Percentiles rank a stretch among this genome's conserved stretches.
Evolutionary conservation across 805 yeast genomes (phyloP).

Genomic region (Blastobotrys parvus): DNA sequence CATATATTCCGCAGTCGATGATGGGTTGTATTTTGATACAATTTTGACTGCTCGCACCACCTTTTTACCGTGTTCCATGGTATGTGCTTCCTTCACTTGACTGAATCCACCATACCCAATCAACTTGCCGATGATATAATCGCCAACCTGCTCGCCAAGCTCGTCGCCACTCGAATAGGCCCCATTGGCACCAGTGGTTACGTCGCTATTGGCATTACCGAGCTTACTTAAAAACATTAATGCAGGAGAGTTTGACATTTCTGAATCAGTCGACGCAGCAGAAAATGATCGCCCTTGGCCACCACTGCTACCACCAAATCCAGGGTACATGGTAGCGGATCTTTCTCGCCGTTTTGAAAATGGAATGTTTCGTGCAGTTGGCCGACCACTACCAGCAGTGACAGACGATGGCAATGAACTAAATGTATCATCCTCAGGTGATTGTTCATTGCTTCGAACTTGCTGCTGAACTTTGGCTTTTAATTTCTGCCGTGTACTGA

Average conservation of each 20-base stretch:
- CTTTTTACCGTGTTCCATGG: slow-evolving; percentile 20
- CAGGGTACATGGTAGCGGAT: slow-evolving; percentile 12
- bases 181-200: slow-evolving; percentile 7
- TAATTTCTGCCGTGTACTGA: slow-evolving; percentile 17
- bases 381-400: slow-evolving; percentile 1
- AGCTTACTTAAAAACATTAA: slow-evolving; percentile 15
- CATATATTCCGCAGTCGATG: slow-evolving; percentile 29
- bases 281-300: slow-evolving; percentile 9
- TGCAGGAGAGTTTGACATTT: slow-evolving; percentile 15
- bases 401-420: slow-evolving; percentile 1
- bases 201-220: slow-evolving; percentile 8
- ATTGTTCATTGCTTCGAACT: background rate
- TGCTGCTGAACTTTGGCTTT: slow-evolving; percentile 9
- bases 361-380: slow-evolving; percentile 6
- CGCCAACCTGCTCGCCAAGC: slow-evolving; percentile 54
- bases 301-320: background rate
- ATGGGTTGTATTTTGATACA: slow-evolving; percentile 33
- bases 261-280: slow-evolving; percentile 8
- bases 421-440: background rate
- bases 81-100: slow-evolving; percentile 59
- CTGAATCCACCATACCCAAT: slow-evolving; percentile 93
- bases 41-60: slow-evolving; percentile 49
- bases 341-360: slow-evolving; percentile 13
- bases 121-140: slow-evolving; percentile 55
- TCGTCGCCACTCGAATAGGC: slow-evolving; percentile 5